Base-by-base conservation (phyloP, 352 stramenopile species). In the Globisporangium apiculatum region DNA sequence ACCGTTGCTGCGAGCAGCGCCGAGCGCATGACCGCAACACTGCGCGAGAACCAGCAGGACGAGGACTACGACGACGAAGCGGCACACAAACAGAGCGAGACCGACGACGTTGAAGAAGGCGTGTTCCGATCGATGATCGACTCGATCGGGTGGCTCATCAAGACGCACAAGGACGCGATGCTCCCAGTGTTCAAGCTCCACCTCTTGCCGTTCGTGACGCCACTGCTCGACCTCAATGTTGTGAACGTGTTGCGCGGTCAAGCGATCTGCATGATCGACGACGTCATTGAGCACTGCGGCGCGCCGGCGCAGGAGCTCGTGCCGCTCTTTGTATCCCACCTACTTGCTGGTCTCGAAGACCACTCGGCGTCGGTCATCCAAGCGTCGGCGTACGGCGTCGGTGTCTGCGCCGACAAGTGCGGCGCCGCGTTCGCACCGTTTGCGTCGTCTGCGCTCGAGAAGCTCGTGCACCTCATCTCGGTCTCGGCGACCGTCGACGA, bases 231-330 rank as follows among this genome's bases (percentile, higher is more conserved):
- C 51, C 67, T 72, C 40, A 69, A 72, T 55, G 71, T 74, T 8
- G 57, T 89, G 18, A 63, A 75, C 55, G 76, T 88, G 61, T 65
- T 95, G 17, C 85, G 85, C 48, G 79, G 79, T 9, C 83, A 93
- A 57, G 79, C 79, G 51, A 92, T 95, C 62, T 95, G 85, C 74
- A 92, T 91, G 73, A 77, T 95, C 48, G 85, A 95, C 62, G 85
- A 95, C 66, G 75, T 95, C 51, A 87, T 95, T 51, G 85, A 95
- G 68, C 82, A 92, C 74, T 90, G 85, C 57, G 83, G 78, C 43
- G 66, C 61, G 53, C 69, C 73, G 14, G 75, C 79, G 1, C 77
- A 88, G 67, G 78, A 89, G 72, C 65, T 92, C n/a, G 64, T 93
- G 41, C 79, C 85, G 9, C 57, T 77, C 38, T 89, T 95, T 58